Evolutionary conservation across 352 stramenopile genomes (phyloP).

Genomic region (Plasmopara halstedii): DNA sequence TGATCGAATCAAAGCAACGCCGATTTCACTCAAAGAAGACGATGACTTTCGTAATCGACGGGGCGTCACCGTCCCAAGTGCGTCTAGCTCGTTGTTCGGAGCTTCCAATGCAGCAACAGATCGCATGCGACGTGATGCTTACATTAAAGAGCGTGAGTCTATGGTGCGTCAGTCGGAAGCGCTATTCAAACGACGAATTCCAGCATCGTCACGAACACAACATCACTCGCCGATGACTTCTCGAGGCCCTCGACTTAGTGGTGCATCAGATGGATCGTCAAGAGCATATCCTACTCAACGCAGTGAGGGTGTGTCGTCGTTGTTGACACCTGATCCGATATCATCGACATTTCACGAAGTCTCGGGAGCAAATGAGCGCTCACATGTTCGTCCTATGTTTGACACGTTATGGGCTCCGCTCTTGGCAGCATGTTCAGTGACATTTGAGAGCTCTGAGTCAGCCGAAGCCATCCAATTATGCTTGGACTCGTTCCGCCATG

Average conservation of each 20-base stretch:
- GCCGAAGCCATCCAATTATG: constrained; percentile 90
- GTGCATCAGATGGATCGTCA: constrained; percentile 1
- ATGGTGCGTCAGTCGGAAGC: constrained; percentile 77
- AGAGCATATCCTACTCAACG: constrained; percentile 4
- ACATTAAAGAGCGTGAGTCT: constrained; percentile 77
- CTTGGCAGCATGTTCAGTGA: constrained; percentile 94
- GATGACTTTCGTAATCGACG: constrained; percentile 60
- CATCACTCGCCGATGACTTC: constrained; percentile 13
- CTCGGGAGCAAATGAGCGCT: constrained; percentile 58
- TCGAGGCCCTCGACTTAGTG: constrained; percentile 8
- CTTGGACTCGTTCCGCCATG: constrained; percentile 93
- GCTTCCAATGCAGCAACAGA: constrained; percentile 46
- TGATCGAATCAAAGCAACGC: constrained; percentile 91
- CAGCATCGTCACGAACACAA: constrained; percentile 19
- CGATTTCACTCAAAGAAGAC: constrained; percentile 97
- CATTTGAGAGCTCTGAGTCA: constrained; percentile 93
- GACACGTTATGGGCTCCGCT: constrained; percentile 97
- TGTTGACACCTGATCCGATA: constrained; percentile 18
- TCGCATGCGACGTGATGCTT: constrained; percentile 67
- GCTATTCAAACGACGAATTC: constrained; percentile 61
- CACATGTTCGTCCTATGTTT: constrained; percentile 95
- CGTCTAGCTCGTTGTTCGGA: constrained; percentile 50
- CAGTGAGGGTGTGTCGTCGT: constrained; percentile 12
- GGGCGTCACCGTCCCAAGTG: constrained; percentile 21
- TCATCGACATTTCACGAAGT: constrained; percentile 53